Evolutionary conservation across 2,329 filamentous ascomycete species (phyloP).

Genomic region (Falciphora oryzae): DNA sequence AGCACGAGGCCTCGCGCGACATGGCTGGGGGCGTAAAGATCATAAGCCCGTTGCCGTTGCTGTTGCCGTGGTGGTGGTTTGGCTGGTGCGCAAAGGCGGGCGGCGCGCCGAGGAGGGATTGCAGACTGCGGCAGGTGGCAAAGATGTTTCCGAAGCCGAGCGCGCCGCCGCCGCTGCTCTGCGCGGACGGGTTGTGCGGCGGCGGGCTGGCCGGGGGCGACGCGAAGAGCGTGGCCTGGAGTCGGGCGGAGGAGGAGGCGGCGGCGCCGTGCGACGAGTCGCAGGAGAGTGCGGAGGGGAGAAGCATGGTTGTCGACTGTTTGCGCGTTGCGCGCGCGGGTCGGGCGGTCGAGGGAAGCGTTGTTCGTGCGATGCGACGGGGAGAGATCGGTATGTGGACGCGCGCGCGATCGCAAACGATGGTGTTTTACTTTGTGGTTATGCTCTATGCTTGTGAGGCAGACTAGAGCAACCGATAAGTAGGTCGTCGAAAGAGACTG

Average conservation of each 20-base stretch:
- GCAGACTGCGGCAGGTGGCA: conserved; percentile 54
- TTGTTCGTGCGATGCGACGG: background rate
- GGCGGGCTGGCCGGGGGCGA: conserved; percentile 56
- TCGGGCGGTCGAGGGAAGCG: background rate
- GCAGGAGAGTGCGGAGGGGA: conserved; percentile 9
- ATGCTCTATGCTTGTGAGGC: background rate
- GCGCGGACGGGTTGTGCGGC: conserved; percentile 26
- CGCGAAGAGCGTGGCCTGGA: conserved; percentile 35
- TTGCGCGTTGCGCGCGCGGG: background rate
- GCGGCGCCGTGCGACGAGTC: conserved; percentile 5
- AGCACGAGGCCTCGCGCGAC: conserved; percentile 11
- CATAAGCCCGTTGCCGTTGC: conserved; percentile 22
- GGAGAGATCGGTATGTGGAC: background rate
- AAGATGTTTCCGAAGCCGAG: conserved; percentile 49
- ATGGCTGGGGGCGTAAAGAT: conserved; percentile 32
- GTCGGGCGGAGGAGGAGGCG: conserved; percentile 6
- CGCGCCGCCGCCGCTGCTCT: conserved; percentile 18
- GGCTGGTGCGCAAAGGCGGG: conserved; percentile 19
- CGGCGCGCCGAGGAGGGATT: conserved; percentile 48
- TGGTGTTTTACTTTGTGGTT: background rate
- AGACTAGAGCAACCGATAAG: background rate
- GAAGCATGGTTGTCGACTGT: conserved; percentile 7
- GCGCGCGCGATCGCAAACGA: background rate
- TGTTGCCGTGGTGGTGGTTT: background rate
- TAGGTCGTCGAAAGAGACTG: background rate